These are phyloP conservation scores for Fusarium virguliforme DNA, from an alignment of 2,329 filamentous ascomycete genomes.

Conservation along the genomic window DNA sequence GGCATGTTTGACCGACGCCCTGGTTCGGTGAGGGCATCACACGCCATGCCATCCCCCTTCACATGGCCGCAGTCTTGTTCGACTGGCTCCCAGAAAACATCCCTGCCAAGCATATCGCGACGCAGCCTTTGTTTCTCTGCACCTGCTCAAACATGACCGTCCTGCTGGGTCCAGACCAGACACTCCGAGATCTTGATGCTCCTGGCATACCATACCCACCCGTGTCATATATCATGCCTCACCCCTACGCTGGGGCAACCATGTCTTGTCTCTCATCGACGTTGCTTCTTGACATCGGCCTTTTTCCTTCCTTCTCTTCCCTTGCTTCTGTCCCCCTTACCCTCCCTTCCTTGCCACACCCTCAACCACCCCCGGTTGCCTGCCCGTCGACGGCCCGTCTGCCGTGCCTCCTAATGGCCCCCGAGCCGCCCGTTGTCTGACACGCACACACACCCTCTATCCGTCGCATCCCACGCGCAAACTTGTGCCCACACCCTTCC, in stretches of 20 bases:
- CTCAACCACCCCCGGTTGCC: conserved; percentile 37
- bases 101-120: conserved; percentile 35
- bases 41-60: conserved; percentile 40
- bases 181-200: conserved; percentile 38
- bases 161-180: conserved; percentile 39
- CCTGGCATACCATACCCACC: conserved; percentile 21
- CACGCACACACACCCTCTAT: conserved; percentile 39
- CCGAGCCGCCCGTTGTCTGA: conserved; percentile 47
- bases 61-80: conserved; percentile 32
- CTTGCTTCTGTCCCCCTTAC: conserved; percentile 40
- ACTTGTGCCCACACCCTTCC: conserved; percentile 43
- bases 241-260: conserved; percentile 36
- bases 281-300: conserved; percentile 48
- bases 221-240: conserved; percentile 42
- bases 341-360: conserved; percentile 45
- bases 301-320: conserved; percentile 32
- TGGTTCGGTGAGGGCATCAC: conserved; percentile 40
- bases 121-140: conserved; percentile 37
- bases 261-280: conserved; percentile 49
- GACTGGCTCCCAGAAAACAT: conserved; percentile 21
- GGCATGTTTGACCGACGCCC: conserved; percentile 39
- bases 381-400: conserved; percentile 49
- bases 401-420: conserved; percentile 47
- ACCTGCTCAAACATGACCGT: conserved; percentile 27
- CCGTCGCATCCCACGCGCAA: conserved; percentile 34